These are phyloP conservation scores for Coleophoma cylindrospora DNA, from an alignment of 2,329 filamentous ascomycete species.

Conservation along the genomic window DNA sequence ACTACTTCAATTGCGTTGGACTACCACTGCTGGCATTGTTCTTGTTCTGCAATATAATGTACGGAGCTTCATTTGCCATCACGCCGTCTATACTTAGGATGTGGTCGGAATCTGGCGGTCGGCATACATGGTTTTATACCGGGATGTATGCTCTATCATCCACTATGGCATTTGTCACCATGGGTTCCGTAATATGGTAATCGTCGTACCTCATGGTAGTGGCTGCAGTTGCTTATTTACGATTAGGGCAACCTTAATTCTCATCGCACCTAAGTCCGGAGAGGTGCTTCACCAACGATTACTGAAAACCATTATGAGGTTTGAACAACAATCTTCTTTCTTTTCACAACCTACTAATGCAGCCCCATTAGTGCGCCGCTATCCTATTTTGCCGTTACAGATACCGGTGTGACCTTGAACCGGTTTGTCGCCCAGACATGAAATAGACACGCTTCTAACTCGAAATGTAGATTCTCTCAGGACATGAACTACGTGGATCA, in stretches of 20 bases:
- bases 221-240: constrained; percentile 1
- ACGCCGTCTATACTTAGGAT: not conserved
- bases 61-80: not conserved
- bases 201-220: not conserved
- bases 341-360: not conserved
- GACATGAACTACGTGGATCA: not conserved
- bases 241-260: constrained; percentile 26
- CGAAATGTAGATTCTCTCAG: not conserved
- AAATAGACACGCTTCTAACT: not conserved
- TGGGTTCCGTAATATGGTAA: constrained; percentile 29
- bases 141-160: constrained; percentile 27
- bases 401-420: constrained; percentile 4
- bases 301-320: constrained; percentile 21
- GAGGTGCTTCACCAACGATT: constrained; percentile 23
- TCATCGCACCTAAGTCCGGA: constrained; percentile 30
- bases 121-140: constrained; percentile 25
- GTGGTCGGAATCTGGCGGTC: constrained; percentile 2
- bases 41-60: not conserved
- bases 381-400: constrained; percentile 8
- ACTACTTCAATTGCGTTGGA: constrained; percentile 8
- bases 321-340: constrained; percentile 7
- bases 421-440: constrained; percentile 7
- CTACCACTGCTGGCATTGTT: not conserved
- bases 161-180: constrained; percentile 28
- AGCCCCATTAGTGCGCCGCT: constrained; percentile 29